Conservation (phyloP, 768 basidiomycete genomes). For the Fomitopsis pulvina region DNA sequence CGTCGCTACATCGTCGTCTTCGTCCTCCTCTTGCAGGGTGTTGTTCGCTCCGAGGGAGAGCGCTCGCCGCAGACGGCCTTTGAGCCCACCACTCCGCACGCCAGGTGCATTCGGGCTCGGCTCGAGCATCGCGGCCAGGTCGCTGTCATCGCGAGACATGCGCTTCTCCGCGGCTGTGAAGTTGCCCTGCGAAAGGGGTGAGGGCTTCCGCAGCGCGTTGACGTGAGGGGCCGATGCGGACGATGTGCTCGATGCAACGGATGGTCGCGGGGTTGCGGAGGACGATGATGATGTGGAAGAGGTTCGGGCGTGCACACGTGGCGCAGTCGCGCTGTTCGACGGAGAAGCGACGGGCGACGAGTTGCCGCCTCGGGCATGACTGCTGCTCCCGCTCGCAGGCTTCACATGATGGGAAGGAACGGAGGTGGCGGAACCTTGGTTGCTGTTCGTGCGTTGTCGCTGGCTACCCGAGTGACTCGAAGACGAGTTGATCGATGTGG, state of each 20-base stretch:
- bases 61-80: slow-evolving; percentile 69
- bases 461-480: slow-evolving; percentile 36
- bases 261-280: slow-evolving; percentile 23
- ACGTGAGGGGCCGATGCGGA: slow-evolving; percentile 20
- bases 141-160: slow-evolving; percentile 73
- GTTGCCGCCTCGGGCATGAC: slow-evolving; percentile 11
- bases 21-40: slow-evolving; percentile 53
- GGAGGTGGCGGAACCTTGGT: slow-evolving; percentile 44
- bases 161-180: slow-evolving; percentile 62
- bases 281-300: slow-evolving; percentile 42
- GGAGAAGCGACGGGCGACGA: slow-evolving; percentile 16
- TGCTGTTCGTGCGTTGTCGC: slow-evolving; percentile 66
- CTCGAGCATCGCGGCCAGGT: slow-evolving; percentile 49
- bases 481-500: slow-evolving; percentile 69
- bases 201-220: slow-evolving; percentile 36
- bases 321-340: slow-evolving; percentile 18
- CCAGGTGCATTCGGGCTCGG: slow-evolving; percentile 27
- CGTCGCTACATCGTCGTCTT: slow-evolving; percentile 30
- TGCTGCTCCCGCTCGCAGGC: slow-evolving; percentile 16
- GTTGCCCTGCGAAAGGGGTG: slow-evolving; percentile 64
- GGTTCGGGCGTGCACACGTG: slow-evolving; percentile 39
- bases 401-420: slow-evolving; percentile 13
- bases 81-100: slow-evolving; percentile 62
- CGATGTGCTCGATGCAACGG: slow-evolving; percentile 27
- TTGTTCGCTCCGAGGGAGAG: slow-evolving; percentile 57